Evolutionary conservation across 768 basidiomycete species (phyloP).

Genomic region (Boletus rubroflammeus): DNA sequence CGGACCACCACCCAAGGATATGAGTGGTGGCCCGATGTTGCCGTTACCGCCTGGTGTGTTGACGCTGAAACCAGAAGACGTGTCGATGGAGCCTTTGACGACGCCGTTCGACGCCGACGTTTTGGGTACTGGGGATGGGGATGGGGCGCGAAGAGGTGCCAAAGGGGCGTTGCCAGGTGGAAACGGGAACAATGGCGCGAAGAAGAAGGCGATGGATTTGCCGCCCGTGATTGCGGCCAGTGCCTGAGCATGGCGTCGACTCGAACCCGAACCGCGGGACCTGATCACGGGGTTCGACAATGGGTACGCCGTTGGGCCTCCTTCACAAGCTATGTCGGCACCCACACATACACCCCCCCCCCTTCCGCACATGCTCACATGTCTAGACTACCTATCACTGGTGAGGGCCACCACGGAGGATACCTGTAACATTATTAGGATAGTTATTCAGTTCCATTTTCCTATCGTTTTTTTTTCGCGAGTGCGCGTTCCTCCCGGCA

Average conservation of each 20-base stretch:
- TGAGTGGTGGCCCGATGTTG: constrained; percentile 12
- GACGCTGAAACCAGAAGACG: constrained; percentile 18
- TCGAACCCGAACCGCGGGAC: neutral
- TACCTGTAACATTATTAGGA: constrained; percentile 35
- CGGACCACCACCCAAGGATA: constrained; percentile 24
- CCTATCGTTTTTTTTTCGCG: neutral
- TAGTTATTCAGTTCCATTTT: constrained; percentile 19
- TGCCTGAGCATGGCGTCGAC: constrained; percentile 19
- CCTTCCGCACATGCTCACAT: constrained; percentile 6
- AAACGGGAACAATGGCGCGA: constrained; percentile 10
- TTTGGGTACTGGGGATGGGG: constrained; percentile 1
- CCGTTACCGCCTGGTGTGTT: constrained; percentile 20
- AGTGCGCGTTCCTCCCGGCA: neutral
- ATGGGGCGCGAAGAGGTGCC: constrained; percentile 6
- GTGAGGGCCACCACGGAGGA: constrained; percentile 18
- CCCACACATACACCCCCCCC: too few relatives aligned
- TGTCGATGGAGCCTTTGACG: constrained; percentile 18
- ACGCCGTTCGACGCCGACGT: constrained; percentile 13
- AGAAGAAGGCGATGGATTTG: constrained; percentile 29
- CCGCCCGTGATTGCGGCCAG: constrained; percentile 37
- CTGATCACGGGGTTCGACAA: neutral
- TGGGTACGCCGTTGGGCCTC: neutral
- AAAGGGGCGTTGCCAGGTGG: constrained; percentile 11
- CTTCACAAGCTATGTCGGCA: constrained; percentile 2
- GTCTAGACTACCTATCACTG: constrained; percentile 14